Percentiles rank a stretch among this genome's conserved stretches.
Evolutionary conservation across 257 asterid species (phyloP).

Genomic region (Penstemon barbatus): DNA sequence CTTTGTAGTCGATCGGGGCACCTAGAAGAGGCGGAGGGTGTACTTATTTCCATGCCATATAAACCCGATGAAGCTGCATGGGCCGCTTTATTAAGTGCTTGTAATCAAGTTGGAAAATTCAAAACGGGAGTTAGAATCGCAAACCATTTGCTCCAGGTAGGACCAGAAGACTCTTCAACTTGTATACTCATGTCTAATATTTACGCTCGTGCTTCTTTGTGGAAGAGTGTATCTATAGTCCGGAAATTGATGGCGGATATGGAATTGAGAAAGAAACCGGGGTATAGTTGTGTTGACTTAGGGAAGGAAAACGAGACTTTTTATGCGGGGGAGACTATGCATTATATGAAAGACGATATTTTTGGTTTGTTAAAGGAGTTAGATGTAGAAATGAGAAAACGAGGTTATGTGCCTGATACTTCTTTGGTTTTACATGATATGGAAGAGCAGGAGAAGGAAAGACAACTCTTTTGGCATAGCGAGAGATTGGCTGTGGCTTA

Average conservation of each 20-base stretch:
- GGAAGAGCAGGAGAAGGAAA: conserved; percentile 71
- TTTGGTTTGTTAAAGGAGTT: conserved; percentile 44
- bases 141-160: conserved; percentile 45
- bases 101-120: conserved; percentile 46
- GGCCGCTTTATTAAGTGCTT: conserved; percentile 70
- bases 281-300: conserved; percentile 61
- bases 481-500: conserved; percentile 78
- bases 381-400: conserved; percentile 65
- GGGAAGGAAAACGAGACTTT: conserved; percentile 65
- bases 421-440: conserved; percentile 69
- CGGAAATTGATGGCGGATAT: conserved; percentile 50
- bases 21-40: conserved; percentile 59
- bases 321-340: conserved; percentile 66
- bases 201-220: conserved; percentile 61
- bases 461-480: conserved; percentile 84
- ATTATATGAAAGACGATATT: conserved; percentile 61
- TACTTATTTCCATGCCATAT: conserved; percentile 65
- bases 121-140: conserved; percentile 66
- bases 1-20: conserved; percentile 70
- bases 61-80: conserved; percentile 77
- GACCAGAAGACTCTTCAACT: conserved; percentile 61
- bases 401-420: conserved; percentile 72
- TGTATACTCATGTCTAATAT: conserved; percentile 61
- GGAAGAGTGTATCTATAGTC: conserved; percentile 62
- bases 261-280: conserved; percentile 68